A percentile compares a stretch with the other conserved stretches of the same genome.
Conservation (phyloP, 768 basidiomycete species). For the Trametes sanguinea region DNA sequence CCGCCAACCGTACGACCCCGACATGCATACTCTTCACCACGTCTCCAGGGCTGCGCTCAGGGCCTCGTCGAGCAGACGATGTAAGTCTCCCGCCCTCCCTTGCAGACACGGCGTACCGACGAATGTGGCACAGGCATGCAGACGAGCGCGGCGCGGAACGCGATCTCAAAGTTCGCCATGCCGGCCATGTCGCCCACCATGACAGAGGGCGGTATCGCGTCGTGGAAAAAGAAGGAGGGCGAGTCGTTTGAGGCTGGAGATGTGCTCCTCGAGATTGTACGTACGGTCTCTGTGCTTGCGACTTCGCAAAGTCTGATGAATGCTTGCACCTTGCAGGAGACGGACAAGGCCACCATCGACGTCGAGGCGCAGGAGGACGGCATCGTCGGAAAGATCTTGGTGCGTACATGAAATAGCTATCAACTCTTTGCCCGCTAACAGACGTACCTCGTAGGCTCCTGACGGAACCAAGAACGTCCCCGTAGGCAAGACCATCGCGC, state of each 20-base stretch:
- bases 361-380: constrained; percentile 99
- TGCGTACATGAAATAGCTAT: constrained; percentile 31
- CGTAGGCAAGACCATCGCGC: constrained; percentile 87
- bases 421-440: not conserved
- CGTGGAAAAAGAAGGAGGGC: constrained; percentile 89
- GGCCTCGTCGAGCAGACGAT: constrained; percentile 22
- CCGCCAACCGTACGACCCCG: constrained; percentile 13
- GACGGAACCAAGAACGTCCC: constrained; percentile 85
- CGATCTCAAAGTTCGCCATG: constrained; percentile 81
- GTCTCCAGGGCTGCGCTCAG: constrained; percentile 18
- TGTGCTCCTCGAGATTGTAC: constrained; percentile 85
- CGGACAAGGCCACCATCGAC: constrained; percentile 95
- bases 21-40: constrained; percentile 26
- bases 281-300: constrained; percentile 30
- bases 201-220: constrained; percentile 90
- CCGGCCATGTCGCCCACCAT: constrained; percentile 98
- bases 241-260: constrained; percentile 81
- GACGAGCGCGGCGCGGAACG: constrained; percentile 49
- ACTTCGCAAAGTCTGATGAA: not conserved
- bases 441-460: constrained; percentile 45
- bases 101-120: not conserved
- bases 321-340: constrained; percentile 58
- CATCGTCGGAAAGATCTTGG: constrained; percentile 89
- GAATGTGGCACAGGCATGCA: constrained; percentile 51
- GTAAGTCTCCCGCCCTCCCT: constrained; percentile 8